Evolutionary conservation across 495 filamentous ascomycete genomes (phyloP), one percentile per base, ranked within the genome.

Genomic region (Xylaria scruposa): DNA sequence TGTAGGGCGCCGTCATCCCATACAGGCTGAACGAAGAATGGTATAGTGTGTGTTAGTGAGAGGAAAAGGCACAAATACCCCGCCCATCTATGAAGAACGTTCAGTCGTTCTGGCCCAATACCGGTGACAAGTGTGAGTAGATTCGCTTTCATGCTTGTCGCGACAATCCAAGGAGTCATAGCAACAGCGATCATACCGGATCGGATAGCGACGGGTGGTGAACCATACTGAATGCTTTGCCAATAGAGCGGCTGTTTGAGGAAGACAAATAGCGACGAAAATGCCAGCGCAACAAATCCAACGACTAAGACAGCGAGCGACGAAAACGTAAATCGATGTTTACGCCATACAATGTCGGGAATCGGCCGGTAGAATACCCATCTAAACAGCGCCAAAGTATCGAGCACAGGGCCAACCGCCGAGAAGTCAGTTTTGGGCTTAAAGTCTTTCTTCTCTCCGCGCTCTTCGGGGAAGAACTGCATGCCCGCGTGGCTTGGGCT

Each of bases 131-230:
- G 81, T 5, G 90, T 91, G 60, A 98, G 89, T 29, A 97, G 74
- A 80, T 98, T 98, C 21, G 93, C 91, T 80, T 98, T 97, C 85
- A 94, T 97, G 77, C 92, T 93, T 17, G 95, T 88, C 7, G 91
- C 94, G 26, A 97, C 81, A 67, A 98, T 94, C 93, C 95, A 98
- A 6, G 95, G 95, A 29, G 95, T 91, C 92, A 97, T 92, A 33
- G 95, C 92, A 21, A 98, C 90, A 36, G 95, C 91, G 38, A 97
- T 88, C 95, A 98, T 98, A 53, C 95, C 95, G 17, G 94, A 88
- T 71, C 95, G 91, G 74, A 97, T 92, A 31, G 95, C 94, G 31
- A 98, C 78, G 9, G 95, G 95, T 51, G 95, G 95, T 4, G 96
- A 97, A 42, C 95, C 95, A 68, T 88, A 94, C 38, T 83, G 84